Evolutionary conservation across 805 yeast genomes (phyloP), one percentile per base, ranked within the genome.

Genomic region (Metschnikowia hibisci): DNA sequence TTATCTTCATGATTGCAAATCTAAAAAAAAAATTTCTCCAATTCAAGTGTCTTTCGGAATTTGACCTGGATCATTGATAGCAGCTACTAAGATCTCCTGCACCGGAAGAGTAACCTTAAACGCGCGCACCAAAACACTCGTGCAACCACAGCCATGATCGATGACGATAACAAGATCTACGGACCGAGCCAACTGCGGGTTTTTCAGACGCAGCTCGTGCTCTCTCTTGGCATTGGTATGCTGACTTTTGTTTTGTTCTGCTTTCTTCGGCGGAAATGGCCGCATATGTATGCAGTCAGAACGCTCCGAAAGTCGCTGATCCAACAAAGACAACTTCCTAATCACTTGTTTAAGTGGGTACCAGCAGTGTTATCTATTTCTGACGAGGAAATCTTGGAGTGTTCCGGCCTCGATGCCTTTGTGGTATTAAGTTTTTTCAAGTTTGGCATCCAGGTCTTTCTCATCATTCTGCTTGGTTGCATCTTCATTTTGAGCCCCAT

Each of bases 221-320:
- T 79, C 31, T 78, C 82, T 46, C 54, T 72, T 2, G 54, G 67
- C 36, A 55, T 73, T n/a, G 84, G 84, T 0, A 27, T 65, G 6
- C 46, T 67, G 9, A 67, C 77, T 20, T 76, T 79, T 45, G 39
- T 70, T 10, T 51, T 72, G 16, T 79, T 79, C 54, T 79, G 84
- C 49, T 48, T 74, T 26, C 60, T 74, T 25, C 60, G 84, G 39
- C 72, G 72, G 50, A 66, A 69, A 46, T 76, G 81, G 67, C 84
- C 84, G 8, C 72, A 77, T 45, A 67, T 79, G 44, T 79, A 78
- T 53, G 79, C 81, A 11, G 73, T 78, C 9, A 52, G 84, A 43
- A 73, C 82, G 10, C 63, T 76, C 35, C 57, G 82, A 46, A 68
- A 70, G 52, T 58, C 61, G 39, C 64, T 66, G 54, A 52, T 56